These are phyloP conservation scores for Trichoderma orchidacearum DNA, from an alignment of 495 filamentous ascomycete genomes.

Conservation along the genomic window DNA sequence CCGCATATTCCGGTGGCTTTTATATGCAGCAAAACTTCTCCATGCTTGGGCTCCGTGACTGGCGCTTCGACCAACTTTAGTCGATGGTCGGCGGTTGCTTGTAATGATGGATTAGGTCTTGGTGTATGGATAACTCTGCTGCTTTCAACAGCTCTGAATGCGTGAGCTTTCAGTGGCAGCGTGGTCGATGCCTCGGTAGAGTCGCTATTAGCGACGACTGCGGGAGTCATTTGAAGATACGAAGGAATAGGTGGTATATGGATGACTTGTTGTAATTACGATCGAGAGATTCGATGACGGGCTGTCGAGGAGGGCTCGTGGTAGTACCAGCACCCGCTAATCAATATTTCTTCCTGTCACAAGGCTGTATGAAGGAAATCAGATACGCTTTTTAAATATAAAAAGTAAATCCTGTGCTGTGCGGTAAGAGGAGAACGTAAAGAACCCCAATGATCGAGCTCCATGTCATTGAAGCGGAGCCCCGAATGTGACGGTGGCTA, in stretches of 20 bases:
- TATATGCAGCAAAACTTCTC: slow-evolving; percentile 36
- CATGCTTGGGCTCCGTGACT: slow-evolving; percentile 28
- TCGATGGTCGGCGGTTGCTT: slow-evolving; percentile 40
- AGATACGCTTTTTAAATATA: no score
- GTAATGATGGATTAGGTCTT: slow-evolving; percentile 39
- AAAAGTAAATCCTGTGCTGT: no score
- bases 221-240: background rate
- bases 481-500: no score
- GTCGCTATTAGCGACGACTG: background rate
- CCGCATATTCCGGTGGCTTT: slow-evolving; percentile 38
- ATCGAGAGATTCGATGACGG: no score
- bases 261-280: no score
- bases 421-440: no score
- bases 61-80: slow-evolving; percentile 37
- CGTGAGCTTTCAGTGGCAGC: background rate
- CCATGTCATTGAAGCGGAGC: background rate
- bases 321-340: no score
- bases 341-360: no score
- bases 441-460: background rate
- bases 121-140: background rate
- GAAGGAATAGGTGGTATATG: background rate
- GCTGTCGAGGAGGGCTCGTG: no score
- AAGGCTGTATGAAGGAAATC: no score
- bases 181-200: background rate
- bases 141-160: background rate